Evolutionary conservation across 2,329 filamentous ascomycete species (phyloP).

Genomic region (Ophiostoma pallidulum): DNA sequence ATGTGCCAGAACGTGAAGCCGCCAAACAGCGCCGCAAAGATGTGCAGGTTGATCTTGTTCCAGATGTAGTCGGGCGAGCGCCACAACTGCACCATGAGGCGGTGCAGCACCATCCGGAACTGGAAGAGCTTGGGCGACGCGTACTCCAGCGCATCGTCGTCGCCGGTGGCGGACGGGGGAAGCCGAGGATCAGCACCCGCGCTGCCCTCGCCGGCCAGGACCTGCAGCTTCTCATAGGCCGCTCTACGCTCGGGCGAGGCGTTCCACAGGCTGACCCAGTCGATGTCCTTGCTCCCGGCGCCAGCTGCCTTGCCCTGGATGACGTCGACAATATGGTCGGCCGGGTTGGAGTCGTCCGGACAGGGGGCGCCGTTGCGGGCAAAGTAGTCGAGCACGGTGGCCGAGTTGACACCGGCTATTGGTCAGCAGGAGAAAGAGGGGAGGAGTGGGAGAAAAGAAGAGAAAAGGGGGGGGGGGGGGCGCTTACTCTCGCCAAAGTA

Average conservation of each 20-base stretch:
- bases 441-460: not conserved
- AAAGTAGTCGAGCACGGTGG: constrained; percentile 53
- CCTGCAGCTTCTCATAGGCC: constrained; percentile 52
- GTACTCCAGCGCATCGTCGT: constrained; percentile 47
- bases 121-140: constrained; percentile 58
- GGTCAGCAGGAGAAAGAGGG: not conserved
- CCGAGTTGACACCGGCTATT: constrained; percentile 33
- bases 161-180: not conserved
- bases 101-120: constrained; percentile 44
- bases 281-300: constrained; percentile 11
- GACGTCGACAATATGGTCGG: constrained; percentile 64
- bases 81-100: constrained; percentile 12
- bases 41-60: constrained; percentile 50
- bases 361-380: constrained; percentile 55
- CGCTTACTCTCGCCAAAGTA: constrained; percentile 47
- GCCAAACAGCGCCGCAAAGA: constrained; percentile 49
- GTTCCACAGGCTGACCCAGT: constrained; percentile 31
- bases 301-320: constrained; percentile 25
- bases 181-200: not conserved
- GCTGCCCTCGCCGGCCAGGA: constrained; percentile 16
- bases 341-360: constrained; percentile 54
- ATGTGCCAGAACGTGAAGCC: constrained; percentile 55
- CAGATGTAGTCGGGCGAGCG: constrained; percentile 50
- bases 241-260: constrained; percentile 35
- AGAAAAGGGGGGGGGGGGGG: no score